A percentile compares a stretch with the other conserved stretches of the same genome.
These are phyloP conservation scores for Fusarium liriodendri DNA, from an alignment of 2,329 filamentous ascomycete species.

Conservation along the genomic window DNA sequence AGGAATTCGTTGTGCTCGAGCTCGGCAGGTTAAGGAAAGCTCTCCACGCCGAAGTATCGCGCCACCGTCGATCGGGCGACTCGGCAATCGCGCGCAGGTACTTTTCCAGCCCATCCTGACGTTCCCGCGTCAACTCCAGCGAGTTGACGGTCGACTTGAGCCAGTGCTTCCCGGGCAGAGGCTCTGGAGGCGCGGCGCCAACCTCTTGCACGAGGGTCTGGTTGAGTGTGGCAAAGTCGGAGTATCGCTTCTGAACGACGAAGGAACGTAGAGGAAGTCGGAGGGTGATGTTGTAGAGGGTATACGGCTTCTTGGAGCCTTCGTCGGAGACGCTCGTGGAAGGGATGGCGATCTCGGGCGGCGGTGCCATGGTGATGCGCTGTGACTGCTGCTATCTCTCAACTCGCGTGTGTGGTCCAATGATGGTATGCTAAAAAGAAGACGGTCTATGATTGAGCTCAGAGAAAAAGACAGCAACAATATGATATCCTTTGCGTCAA, in stretches of 20 bases:
- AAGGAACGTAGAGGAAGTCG: conserved; percentile 81
- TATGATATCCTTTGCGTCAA: not conserved
- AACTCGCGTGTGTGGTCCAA: not conserved
- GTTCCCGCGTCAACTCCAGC: conserved; percentile 75
- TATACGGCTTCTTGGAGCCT: conserved; percentile 72
- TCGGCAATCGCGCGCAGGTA: conserved; percentile 80
- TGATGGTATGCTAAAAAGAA: not conserved
- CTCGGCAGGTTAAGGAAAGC: conserved; percentile 77
- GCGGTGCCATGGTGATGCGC: conserved; percentile 66
- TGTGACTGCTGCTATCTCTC: conserved; percentile 7
- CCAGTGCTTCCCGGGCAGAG: conserved; percentile 81
- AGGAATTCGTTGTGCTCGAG: conserved; percentile 60
- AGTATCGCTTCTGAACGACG: conserved; percentile 84
- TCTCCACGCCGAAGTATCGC: conserved; percentile 78
- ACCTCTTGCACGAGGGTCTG: conserved; percentile 68
- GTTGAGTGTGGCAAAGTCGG: conserved; percentile 79
- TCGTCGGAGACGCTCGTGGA: conserved; percentile 70
- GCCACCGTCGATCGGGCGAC: conserved; percentile 80
- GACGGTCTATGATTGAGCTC: not conserved
- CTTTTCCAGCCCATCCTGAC: conserved; percentile 74
- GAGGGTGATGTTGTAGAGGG: conserved; percentile 82
- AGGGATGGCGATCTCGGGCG: conserved; percentile 75
- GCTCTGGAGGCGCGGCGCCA: conserved; percentile 71
- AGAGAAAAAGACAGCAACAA: not conserved
- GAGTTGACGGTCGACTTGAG: conserved; percentile 78